These are phyloP conservation scores for Calonectria leucothoes DNA, from an alignment of 2,329 filamentous ascomycete species.

Conservation along the genomic window DNA sequence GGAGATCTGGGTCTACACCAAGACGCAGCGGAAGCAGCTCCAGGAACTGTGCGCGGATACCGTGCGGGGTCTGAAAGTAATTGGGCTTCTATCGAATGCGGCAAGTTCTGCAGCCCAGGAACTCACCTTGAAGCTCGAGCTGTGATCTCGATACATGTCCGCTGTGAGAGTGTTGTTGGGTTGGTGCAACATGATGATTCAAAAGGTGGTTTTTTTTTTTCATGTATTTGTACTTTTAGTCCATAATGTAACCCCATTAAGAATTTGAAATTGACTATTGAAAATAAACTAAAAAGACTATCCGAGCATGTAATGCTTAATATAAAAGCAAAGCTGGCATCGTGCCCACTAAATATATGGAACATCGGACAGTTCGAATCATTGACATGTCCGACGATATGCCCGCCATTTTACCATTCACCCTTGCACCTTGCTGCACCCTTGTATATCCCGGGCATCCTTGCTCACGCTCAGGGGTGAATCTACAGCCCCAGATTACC, in stretches of 20 bases:
- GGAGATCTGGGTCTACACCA: neutral
- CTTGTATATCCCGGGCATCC: neutral
- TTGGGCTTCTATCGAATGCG: neutral
- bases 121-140: neutral
- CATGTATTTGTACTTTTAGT: neutral
- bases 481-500: neutral
- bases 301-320: neutral
- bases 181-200: neutral
- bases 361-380: no score
- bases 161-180: neutral
- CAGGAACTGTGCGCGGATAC: neutral
- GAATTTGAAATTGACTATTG: neutral
- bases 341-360: neutral
- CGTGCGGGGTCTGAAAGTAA: neutral
- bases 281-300: no score
- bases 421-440: neutral
- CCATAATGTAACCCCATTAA: neutral
- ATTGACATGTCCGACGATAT: neutral
- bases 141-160: neutral
- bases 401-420: neutral
- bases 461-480: neutral
- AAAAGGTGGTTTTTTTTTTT: neutral
- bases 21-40: neutral
- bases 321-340: neutral
- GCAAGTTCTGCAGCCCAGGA: neutral